Evolutionary conservation across 305 asterid genomes (phyloP).

Genomic region (Plantago coronopus): DNA sequence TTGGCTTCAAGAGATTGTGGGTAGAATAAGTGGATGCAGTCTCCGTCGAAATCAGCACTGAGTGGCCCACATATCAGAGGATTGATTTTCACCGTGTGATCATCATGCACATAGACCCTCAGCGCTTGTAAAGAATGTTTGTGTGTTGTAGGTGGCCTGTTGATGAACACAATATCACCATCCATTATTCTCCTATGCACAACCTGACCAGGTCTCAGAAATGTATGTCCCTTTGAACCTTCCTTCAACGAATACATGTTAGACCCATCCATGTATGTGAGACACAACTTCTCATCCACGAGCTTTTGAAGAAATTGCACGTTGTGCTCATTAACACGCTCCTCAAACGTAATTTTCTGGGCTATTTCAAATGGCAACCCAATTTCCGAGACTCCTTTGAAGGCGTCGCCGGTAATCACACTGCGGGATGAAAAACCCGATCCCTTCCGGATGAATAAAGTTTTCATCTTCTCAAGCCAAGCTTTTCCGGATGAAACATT

Average conservation of each 20-base stretch:
- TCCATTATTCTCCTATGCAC: constrained; percentile 92
- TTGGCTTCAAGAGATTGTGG: constrained; percentile 94
- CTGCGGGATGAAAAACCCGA: constrained; percentile 97
- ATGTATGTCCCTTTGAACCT: constrained; percentile 95
- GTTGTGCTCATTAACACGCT: constrained; percentile 78
- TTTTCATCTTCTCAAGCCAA: constrained; percentile 98
- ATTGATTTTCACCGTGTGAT: constrained; percentile 90
- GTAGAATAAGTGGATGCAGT: constrained; percentile 86
- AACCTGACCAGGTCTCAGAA: constrained; percentile 82
- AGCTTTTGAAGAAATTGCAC: constrained; percentile 67
- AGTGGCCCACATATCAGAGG: constrained; percentile 94
- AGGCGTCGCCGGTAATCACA: constrained; percentile 95
- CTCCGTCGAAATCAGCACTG: constrained; percentile 97
- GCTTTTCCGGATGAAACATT: constrained; percentile 79
- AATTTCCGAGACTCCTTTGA: constrained; percentile 83
- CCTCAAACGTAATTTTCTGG: constrained; percentile 87
- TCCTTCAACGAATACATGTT: constrained; percentile 80
- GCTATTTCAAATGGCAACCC: constrained; percentile 90
- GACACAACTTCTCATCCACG: constrained; percentile 82
- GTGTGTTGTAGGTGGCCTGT: constrained; percentile 97
- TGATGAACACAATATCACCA: constrained; percentile 87
- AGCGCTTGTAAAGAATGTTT: constrained; percentile 94
- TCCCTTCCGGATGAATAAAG: constrained; percentile 89
- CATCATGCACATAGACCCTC: constrained; percentile 77
- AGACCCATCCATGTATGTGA: constrained; percentile 75